Conservation (phyloP, 129 eudicot species). For the Silybum marianum region DNA sequence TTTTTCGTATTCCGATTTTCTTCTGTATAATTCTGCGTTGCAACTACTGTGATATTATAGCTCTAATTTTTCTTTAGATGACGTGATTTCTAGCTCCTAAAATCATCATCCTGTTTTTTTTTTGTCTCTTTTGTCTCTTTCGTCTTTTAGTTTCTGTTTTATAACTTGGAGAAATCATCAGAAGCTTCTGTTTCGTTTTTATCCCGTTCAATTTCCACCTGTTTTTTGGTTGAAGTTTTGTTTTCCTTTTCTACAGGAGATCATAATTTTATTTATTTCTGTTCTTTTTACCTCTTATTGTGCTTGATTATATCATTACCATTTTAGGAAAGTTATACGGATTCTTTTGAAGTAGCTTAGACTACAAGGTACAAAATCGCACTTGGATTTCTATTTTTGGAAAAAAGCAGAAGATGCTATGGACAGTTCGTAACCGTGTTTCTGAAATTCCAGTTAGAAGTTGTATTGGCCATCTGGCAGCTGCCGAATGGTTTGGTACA, state of each 20-base stretch:
- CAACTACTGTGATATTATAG: not conserved
- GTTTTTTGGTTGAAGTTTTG: not conserved
- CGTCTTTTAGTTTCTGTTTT: not conserved
- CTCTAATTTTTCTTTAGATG: not conserved
- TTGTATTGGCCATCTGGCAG: not conserved
- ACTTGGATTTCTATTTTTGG: not conserved
- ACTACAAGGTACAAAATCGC: slow-evolving; percentile 7
- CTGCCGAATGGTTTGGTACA: too few species aligned
- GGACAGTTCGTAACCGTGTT: not conserved
- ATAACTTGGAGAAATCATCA: slow-evolving; percentile 4
- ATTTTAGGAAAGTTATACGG: not conserved
- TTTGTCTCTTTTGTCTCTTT: too few species aligned
- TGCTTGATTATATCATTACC: slow-evolving; percentile 4
- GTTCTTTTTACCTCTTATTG: not conserved
- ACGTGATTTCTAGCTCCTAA: slow-evolving; percentile 21
- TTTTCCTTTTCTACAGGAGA: not conserved
- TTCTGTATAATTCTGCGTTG: slow-evolving; percentile 8
- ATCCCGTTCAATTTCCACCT: not conserved
- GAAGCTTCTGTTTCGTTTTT: not conserved
- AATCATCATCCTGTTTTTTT: not conserved
- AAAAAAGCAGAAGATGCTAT: not conserved
- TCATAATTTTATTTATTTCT: not conserved
- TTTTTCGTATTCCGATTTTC: not conserved
- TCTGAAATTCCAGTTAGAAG: not conserved
- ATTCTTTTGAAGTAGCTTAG: not conserved